phyloP scores from a whole-genome alignment of 2,329 filamentous ascomycete genomes.

The Fusarium nisikadoi region DNA sequence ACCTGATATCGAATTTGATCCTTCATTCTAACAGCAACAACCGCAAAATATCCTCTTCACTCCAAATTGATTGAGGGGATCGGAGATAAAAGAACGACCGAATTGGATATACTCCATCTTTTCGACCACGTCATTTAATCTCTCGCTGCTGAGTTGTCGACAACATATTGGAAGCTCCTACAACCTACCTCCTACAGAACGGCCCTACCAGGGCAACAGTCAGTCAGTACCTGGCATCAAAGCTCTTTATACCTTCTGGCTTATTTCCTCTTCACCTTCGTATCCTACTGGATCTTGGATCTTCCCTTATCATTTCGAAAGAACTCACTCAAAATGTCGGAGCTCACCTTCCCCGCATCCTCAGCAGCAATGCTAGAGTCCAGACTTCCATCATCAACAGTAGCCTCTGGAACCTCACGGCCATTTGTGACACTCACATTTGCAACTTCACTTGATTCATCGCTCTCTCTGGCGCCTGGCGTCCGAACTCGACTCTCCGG shows the following conservation, averaged over 20 bases:
- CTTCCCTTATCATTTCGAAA: neutral
- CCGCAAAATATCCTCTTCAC: no score
- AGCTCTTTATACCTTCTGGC: neutral
- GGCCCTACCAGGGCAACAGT: neutral
- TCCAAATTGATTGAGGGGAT: neutral
- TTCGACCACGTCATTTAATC: neutral
- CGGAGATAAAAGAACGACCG: neutral
- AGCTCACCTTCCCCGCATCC: slow-evolving; percentile 49
- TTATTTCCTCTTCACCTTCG: neutral
- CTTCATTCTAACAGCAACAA: no score
- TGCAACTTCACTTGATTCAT: slow-evolving; percentile 88
- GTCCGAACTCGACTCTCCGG: slow-evolving; percentile 87
- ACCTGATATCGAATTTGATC: neutral
- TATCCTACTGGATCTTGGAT: neutral
- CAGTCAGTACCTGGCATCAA: neutral
- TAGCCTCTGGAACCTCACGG: slow-evolving; percentile 14
- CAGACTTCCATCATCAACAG: slow-evolving; percentile 45
- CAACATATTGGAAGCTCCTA: slow-evolving; percentile 21
- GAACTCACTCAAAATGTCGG: slow-evolving; percentile 45
- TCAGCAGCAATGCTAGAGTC: slow-evolving; percentile 48
- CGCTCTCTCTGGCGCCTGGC: slow-evolving; percentile 79
- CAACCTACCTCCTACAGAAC: neutral
- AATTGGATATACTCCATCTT: neutral
- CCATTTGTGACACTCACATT: slow-evolving; percentile 84
- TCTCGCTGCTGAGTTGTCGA: slow-evolving; percentile 17